Evolutionary conservation across 179 eudicot genomes (phyloP), one percentile per base, ranked within the genome.

Genomic region (Spergularia azorica): DNA sequence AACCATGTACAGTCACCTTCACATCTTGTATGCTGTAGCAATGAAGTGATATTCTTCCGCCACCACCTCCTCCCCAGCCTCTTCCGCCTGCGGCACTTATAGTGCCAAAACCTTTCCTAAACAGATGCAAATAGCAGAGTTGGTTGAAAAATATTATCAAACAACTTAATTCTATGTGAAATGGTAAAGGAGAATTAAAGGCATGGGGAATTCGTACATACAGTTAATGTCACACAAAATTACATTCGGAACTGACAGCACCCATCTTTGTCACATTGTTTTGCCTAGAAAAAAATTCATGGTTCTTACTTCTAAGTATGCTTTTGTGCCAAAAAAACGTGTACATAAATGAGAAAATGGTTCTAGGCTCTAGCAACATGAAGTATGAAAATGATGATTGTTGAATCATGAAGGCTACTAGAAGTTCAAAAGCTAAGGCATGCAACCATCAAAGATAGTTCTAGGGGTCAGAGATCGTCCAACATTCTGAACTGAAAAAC

Each of bases 41-140:
- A 62, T 86, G 81, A 61, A 93, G 76, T 10, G 94, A 86, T 80
- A 91, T 84, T 85, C 96, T 85, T 84, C 97, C 96, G n/a, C 97
- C 97, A 48, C 97, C 97, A 39, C 97, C 97, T 71, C 97, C 96
- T 67, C 89, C 96, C 94, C 96, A 88, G 63, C 97, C 97, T 72
- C 83, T 87, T 64, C 97, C 97, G 61, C 97, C 97, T 66, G 97
- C 94, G 66, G 96, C 96, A 79, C 96, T 93, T 74, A 93, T 84
- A 50, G 77, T 80, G 67, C 97, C 97, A 84, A 72, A 84, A 26
- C 97, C 97, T 81, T 84, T 87, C 89, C 97, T 93, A 80, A 71
- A 74, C 52, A 73, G 58, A 20, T 7, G 54, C 68, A 70, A 57
- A 78, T 54, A 38, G 11, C 21, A 32, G 60, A 73, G 52, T 3